These are phyloP conservation scores for Piedraia hortae DNA, from an alignment of 2,329 filamentous ascomycete genomes.

Conservation along the genomic window DNA sequence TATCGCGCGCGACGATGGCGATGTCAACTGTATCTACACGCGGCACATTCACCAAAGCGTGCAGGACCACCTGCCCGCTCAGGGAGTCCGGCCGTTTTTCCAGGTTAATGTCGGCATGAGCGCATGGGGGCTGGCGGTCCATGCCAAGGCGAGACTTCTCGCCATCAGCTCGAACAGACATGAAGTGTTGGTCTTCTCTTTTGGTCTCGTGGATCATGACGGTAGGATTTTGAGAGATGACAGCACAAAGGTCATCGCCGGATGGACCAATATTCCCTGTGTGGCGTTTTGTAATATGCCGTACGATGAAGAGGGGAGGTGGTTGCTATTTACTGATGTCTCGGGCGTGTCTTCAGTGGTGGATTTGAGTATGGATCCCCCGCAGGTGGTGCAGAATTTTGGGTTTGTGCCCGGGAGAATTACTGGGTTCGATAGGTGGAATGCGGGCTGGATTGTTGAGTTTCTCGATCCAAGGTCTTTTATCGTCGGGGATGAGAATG, in stretches of 20 bases:
- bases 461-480: slow-evolving; percentile 15
- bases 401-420: slow-evolving; percentile 4
- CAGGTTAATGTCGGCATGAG: slow-evolving; percentile 47
- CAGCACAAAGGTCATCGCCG: slow-evolving; percentile 6
- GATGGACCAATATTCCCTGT: slow-evolving; percentile 25
- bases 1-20: slow-evolving; percentile 29
- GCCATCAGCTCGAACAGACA: slow-evolving; percentile 57
- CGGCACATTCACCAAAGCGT: slow-evolving; percentile 12
- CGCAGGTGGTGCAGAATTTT: slow-evolving; percentile 2
- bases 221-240: slow-evolving; percentile 1
- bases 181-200: slow-evolving; percentile 29
- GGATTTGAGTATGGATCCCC: slow-evolving; percentile 4
- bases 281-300: slow-evolving; percentile 31
- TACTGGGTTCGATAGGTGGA: slow-evolving; percentile 8
- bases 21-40: slow-evolving; percentile 19
- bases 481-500: slow-evolving; percentile 5
- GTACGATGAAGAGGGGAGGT: slow-evolving; percentile 25
- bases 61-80: slow-evolving; percentile 15
- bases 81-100: slow-evolving; percentile 31
- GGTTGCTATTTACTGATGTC: slow-evolving; percentile 31
- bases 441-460: slow-evolving; percentile 14
- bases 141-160: slow-evolving; percentile 54
- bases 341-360: slow-evolving; percentile 9
- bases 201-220: slow-evolving; percentile 22
- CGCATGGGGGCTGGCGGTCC: slow-evolving; percentile 73